Evolutionary conservation across 106 monocot species (phyloP), one percentile per base, ranked within the genome.

Genomic region (Dendrobium nobile): DNA sequence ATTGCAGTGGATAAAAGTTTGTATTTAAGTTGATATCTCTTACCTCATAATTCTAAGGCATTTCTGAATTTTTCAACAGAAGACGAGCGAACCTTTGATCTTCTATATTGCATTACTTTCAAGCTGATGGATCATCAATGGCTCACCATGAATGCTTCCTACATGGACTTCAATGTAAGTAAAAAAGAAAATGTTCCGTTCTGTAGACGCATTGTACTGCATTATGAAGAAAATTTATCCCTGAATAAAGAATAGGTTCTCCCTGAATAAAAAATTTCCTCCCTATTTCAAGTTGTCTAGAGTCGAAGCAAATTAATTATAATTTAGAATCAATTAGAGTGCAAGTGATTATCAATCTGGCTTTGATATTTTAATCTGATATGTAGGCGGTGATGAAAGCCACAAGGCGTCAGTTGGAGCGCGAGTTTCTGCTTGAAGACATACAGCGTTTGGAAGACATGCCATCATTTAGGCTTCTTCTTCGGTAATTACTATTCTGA

Each of bases 81-180:
- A 51, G 67, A 77, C 74, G 82, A 77, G 61, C 76, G 67, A 67
- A 77, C 82, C 82, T 82, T 77, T 75, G 82, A 82, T 77, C 45
- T 82, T 67, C 67, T 82, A 24, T 82, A 82, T 47, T 82, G 82
- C 77, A 82, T 82, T 56, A 84, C 93, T 74, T 96, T 96, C 85
- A 93, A 89, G 83, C 47, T 96, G 81, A 93, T 94, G 96, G 96
- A 96, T 89, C 90, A 89, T 43, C 88, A 87, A 51, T 97, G 96
- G 94, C 90, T 97, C 44, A 80, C 84, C 44, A 90, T 97, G 94
- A 85, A 81, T 84, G 96, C 96, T 27, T 86, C 90, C 0, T 94
- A 97, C 77, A 97, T 97, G 96, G 94, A 97, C 47, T 94, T 89
- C 84, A 92, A 86, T 78, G 92, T 89, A 84, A 44, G 86, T 31